phyloP scores from a whole-genome alignment of 768 basidiomycete species.

The Hortiboletus campestris region DNA sequence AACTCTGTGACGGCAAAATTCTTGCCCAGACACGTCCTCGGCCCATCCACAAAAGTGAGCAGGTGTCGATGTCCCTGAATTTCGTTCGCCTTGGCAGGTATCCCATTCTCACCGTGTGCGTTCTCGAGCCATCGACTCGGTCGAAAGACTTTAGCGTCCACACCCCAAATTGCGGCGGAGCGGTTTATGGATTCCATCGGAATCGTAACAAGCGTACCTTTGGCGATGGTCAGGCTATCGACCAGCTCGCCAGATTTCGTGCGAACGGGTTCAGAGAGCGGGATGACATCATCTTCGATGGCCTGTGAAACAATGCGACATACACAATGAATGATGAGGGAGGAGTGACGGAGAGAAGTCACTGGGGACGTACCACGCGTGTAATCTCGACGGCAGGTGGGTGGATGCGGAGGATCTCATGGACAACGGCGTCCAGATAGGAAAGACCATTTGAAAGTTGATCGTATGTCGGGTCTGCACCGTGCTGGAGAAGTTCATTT shows the following conservation, averaged over 20 bases:
- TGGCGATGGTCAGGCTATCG: slow-evolving; percentile 42
- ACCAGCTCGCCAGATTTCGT: slow-evolving; percentile 39
- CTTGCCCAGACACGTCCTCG: slow-evolving; percentile 48
- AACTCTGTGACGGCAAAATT: slow-evolving; percentile 42
- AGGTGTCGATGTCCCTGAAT: slow-evolving; percentile 49
- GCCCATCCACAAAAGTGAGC: slow-evolving; percentile 50
- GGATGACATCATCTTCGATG: slow-evolving; percentile 53
- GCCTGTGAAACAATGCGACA: slow-evolving; percentile 31
- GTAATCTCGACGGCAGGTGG: slow-evolving; percentile 9
- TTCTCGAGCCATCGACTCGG: slow-evolving; percentile 62
- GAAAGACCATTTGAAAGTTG: neutral
- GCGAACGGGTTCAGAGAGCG: slow-evolving; percentile 47
- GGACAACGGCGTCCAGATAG: slow-evolving; percentile 49
- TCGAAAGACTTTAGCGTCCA: slow-evolving; percentile 52
- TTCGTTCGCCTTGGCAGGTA: slow-evolving; percentile 32
- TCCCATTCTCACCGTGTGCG: slow-evolving; percentile 10
- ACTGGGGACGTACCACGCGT: neutral
- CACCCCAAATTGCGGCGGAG: slow-evolving; percentile 56
- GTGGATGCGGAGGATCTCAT: slow-evolving; percentile 44
- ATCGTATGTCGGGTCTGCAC: slow-evolving; percentile 35
- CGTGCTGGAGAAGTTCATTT: slow-evolving; percentile 46
- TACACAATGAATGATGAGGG: slow-evolving; percentile 11
- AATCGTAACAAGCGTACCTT: slow-evolving; percentile 43
- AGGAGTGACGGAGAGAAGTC: slow-evolving; percentile 33
- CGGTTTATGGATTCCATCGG: slow-evolving; percentile 49